Evolutionary conservation across 768 basidiomycete species (phyloP).

Genomic region (Psilocybe tampanensis): DNA sequence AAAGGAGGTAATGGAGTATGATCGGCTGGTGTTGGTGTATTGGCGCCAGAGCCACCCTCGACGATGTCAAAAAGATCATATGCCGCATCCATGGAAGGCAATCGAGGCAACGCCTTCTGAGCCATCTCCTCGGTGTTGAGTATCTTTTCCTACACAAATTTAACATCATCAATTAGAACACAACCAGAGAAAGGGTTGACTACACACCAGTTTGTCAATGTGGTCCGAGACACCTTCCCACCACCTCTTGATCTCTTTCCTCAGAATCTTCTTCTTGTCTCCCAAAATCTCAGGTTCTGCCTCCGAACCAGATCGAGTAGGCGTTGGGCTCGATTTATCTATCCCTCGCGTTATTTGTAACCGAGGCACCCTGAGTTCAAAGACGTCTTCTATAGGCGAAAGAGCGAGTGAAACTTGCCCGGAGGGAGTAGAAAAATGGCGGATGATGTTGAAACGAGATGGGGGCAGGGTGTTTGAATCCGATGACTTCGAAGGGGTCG

Average conservation of each 20-base stretch:
- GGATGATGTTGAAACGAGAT: slow-evolving; percentile 43
- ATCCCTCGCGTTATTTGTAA: slow-evolving; percentile 50
- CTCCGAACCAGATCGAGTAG: slow-evolving; percentile 2
- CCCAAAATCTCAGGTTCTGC: slow-evolving; percentile 23
- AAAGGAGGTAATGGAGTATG: slow-evolving; percentile 18
- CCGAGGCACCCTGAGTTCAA: slow-evolving; percentile 61
- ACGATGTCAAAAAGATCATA: slow-evolving; percentile 37
- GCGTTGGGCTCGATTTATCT: slow-evolving; percentile 18
- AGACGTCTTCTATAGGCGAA: slow-evolving; percentile 53
- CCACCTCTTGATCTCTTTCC: slow-evolving; percentile 64
- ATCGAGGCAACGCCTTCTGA: slow-evolving; percentile 57
- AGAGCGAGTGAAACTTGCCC: slow-evolving; percentile 47
- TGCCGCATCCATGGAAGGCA: slow-evolving; percentile 59
- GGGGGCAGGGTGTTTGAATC: slow-evolving; percentile 26
- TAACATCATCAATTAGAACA: neutral
- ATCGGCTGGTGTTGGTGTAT: slow-evolving; percentile 17
- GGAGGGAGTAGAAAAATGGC: slow-evolving; percentile 33
- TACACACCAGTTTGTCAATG: slow-evolving; percentile 59
- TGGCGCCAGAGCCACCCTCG: slow-evolving; percentile 6
- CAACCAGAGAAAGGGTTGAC: neutral
- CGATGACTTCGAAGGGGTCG: slow-evolving; percentile 30
- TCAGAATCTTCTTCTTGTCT: slow-evolving; percentile 49
- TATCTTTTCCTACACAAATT: slow-evolving; percentile 42
- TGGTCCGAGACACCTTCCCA: slow-evolving; percentile 67
- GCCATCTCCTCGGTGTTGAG: slow-evolving; percentile 31